A percentile compares a stretch with the other conserved stretches of the same genome.
Conservation (phyloP, 2,329 filamentous ascomycete genomes). For the Cadophora gregata region DNA sequence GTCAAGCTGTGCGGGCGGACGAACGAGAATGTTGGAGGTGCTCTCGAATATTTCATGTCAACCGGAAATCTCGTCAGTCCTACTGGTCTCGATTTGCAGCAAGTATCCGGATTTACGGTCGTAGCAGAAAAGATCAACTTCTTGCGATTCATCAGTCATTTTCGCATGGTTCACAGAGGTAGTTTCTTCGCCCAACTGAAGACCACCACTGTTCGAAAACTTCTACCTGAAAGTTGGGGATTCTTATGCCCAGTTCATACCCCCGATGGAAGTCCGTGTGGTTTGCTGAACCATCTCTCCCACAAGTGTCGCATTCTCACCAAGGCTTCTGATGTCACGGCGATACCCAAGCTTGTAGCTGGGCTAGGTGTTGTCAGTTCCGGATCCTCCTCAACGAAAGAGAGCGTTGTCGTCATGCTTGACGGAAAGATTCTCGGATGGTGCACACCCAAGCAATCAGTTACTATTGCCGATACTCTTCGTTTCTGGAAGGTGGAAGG, state of each 20-base stretch:
- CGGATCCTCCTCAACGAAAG: conserved; percentile 79
- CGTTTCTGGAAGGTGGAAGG: conserved; percentile 96
- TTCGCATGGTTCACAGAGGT: conserved; percentile 98
- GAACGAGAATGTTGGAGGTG: conserved; percentile 87
- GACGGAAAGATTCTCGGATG: conserved; percentile 91
- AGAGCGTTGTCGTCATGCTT: conserved; percentile 87
- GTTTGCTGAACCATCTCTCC: conserved; percentile 90
- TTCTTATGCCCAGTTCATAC: conserved; percentile 98
- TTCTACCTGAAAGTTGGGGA: conserved; percentile 96
- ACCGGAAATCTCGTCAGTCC: conserved; percentile 93
- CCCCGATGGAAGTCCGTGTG: conserved; percentile 93
- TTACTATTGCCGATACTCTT: conserved; percentile 82
- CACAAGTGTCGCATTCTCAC: conserved; percentile 95
- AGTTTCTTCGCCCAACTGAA: conserved; percentile 98
- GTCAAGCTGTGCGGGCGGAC: conserved; percentile 78
- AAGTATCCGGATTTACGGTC: conserved; percentile 92
- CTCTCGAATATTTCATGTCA: conserved; percentile 92
- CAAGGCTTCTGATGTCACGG: conserved; percentile 72
- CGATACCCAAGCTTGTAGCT: conserved; percentile 73
- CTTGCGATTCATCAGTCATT: conserved; percentile 96
- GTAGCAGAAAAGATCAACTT: conserved; percentile 99
- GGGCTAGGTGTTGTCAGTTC: conserved; percentile 80
- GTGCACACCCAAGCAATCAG: conserved; percentile 84
- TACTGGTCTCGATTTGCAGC: conserved; percentile 91
- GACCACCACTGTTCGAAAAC: conserved; percentile 94